phyloP scores from a whole-genome alignment of 2,329 filamentous ascomycete species.

The Sordariomycetes sp. region DNA sequence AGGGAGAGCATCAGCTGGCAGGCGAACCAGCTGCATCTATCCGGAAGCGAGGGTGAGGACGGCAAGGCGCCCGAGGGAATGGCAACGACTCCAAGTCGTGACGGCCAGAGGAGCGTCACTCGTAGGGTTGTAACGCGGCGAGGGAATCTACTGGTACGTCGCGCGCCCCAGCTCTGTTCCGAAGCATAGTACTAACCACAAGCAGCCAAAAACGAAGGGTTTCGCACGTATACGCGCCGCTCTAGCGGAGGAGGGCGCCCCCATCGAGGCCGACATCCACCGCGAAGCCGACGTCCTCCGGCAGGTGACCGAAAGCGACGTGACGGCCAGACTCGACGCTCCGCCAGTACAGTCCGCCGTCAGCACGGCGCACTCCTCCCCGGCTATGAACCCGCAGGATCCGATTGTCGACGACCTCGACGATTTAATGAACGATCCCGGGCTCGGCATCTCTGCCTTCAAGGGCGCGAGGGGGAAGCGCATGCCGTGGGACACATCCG shows the following conservation, averaged over 20 bases:
- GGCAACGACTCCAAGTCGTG: constrained; percentile 30
- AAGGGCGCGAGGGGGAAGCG: constrained; percentile 61
- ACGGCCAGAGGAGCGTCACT: constrained; percentile 64
- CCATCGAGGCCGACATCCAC: constrained; percentile 78
- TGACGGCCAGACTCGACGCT: constrained; percentile 41
- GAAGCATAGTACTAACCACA: constrained; percentile 15
- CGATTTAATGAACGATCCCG: constrained; percentile 49
- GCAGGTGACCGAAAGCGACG: constrained; percentile 85
- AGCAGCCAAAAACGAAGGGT: constrained; percentile 85
- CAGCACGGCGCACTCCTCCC: constrained; percentile 56
- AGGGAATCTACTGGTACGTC: constrained; percentile 73
- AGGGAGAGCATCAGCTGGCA: constrained; percentile 86
- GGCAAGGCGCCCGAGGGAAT: constrained; percentile 32
- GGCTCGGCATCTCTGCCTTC: constrained; percentile 46
- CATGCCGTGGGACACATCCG: constrained; percentile 68
- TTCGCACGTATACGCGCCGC: constrained; percentile 90
- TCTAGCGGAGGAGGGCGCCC: constrained; percentile 76
- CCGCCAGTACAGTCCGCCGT: constrained; percentile 32
- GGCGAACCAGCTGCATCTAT: constrained; percentile 78
- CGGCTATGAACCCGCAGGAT: constrained; percentile 47
- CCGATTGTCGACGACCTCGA: constrained; percentile 58
- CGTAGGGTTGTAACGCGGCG: constrained; percentile 74
- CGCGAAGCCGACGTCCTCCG: constrained; percentile 92
- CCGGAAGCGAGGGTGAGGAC: constrained; percentile 58
- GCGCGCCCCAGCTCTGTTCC: not conserved